phyloP scores from a whole-genome alignment of 192 early-diverging fungal genomes.

The Coemansia sp. region DNA sequence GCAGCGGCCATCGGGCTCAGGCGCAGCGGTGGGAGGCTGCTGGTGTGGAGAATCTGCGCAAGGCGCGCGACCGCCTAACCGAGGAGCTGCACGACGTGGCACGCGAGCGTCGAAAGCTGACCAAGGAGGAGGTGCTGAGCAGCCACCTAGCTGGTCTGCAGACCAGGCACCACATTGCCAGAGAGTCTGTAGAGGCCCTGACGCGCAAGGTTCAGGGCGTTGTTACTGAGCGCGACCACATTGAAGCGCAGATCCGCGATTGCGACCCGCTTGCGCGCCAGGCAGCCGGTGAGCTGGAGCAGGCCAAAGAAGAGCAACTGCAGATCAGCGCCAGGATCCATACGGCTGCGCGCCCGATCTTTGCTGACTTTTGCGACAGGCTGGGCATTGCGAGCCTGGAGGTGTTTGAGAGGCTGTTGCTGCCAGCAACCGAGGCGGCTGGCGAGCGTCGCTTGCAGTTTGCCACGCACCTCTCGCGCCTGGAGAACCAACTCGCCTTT shows the following conservation, averaged over 20 bases:
- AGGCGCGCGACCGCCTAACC: slow-evolving; percentile 66
- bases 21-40: slow-evolving; percentile 83
- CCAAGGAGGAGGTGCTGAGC: slow-evolving; percentile 60
- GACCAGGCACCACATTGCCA: slow-evolving; percentile 55
- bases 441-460: slow-evolving; percentile 75
- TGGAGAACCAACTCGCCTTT: slow-evolving; percentile 78
- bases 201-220: slow-evolving; percentile 60
- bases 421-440: slow-evolving; percentile 66
- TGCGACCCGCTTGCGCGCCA: slow-evolving; percentile 16
- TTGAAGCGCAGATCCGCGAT: slow-evolving; percentile 39
- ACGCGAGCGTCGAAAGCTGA: slow-evolving; percentile 65
- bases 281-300: slow-evolving; percentile 46
- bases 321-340: slow-evolving; percentile 51
- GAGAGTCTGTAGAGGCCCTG: slow-evolving; percentile 57
- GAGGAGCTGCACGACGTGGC: slow-evolving; percentile 70
- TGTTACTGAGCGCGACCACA: slow-evolving; percentile 57
- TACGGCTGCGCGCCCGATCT: slow-evolving; percentile 63
- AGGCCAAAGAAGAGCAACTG: slow-evolving; percentile 42
- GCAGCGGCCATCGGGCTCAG: slow-evolving; percentile 34
- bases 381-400: slow-evolving; percentile 76
- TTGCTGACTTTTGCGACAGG: slow-evolving; percentile 73
- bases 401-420: slow-evolving; percentile 79
- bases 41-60: slow-evolving; percentile 75
- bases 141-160: slow-evolving; percentile 62
- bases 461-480: slow-evolving; percentile 69